Conservation (phyloP, 140 eudicot genomes). For the Erigeron philadelphicus region DNA sequence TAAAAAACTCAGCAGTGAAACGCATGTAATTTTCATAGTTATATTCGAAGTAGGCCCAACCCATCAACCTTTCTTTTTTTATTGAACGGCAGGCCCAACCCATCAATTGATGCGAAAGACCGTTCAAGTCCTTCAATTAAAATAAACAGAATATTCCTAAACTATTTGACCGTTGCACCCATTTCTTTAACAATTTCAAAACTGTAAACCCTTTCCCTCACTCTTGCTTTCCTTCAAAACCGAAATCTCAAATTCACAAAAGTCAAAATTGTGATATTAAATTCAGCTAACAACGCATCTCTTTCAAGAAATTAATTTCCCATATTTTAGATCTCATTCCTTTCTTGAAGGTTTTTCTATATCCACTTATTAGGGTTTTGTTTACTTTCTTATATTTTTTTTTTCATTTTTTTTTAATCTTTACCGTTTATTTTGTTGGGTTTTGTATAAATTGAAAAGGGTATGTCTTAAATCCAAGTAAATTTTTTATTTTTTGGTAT, state of each 20-base stretch:
- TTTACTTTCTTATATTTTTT: too few relatives aligned
- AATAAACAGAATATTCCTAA: constrained; percentile 13
- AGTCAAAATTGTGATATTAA: constrained; percentile 12
- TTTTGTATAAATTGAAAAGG: constrained; percentile 34
- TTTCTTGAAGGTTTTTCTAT: constrained; percentile 18
- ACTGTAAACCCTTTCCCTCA: constrained; percentile 30
- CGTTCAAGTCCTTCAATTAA: constrained; percentile 1
- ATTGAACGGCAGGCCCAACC: too few relatives aligned
- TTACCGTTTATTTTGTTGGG: constrained; percentile 15
- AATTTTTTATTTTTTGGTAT: constrained; percentile 7
- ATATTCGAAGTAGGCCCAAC: too few relatives aligned
- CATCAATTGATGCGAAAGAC: background rate
- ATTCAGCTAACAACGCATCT: background rate
- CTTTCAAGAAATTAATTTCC: constrained; percentile 20
- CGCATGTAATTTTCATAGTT: too few relatives aligned
- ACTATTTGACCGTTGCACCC: constrained; percentile 36
- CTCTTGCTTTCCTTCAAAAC: constrained; percentile 27
- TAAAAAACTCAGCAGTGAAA: too few relatives aligned
- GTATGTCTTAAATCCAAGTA: constrained; percentile 31
- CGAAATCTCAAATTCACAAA: background rate
- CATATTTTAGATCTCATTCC: constrained; percentile 23
- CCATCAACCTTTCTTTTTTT: too few relatives aligned
- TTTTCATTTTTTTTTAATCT: constrained; percentile 14
- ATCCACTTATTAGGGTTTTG: constrained; percentile 26
- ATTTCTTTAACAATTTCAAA: constrained; percentile 25